Percentiles rank a stretch among this genome's conserved stretches.
These are phyloP conservation scores for Globisporangium radiosum DNA, from an alignment of 352 stramenopile genomes.

Conservation along the genomic window DNA sequence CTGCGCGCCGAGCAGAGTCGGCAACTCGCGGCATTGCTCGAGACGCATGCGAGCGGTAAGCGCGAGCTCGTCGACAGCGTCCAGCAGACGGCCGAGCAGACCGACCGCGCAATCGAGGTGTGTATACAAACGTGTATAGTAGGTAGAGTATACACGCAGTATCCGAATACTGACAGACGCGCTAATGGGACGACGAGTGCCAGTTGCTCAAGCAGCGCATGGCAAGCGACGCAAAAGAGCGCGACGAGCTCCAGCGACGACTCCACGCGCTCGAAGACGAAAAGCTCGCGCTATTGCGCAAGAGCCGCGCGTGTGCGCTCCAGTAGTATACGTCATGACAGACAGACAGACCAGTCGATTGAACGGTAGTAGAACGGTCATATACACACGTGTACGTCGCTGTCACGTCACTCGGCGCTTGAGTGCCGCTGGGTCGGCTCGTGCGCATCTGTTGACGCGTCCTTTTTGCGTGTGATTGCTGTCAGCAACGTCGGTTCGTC, in stretches of 20 bases:
- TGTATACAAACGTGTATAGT: neutral
- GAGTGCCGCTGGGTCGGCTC: neutral
- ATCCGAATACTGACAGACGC: too few relatives aligned
- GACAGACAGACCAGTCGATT: too few relatives aligned
- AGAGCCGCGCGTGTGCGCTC: constrained; percentile 43
- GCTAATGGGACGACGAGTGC: too few relatives aligned
- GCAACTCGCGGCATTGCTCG: constrained; percentile 26
- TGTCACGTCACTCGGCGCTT: neutral
- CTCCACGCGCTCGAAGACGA: constrained; percentile 46
- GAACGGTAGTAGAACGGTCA: neutral
- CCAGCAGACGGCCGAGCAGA: constrained; percentile 26
- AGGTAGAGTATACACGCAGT: too few relatives aligned
- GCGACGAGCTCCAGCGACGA: constrained; percentile 47
- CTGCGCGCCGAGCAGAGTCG: constrained; percentile 22
- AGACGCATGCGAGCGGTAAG: constrained; percentile 25
- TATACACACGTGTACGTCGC: neutral
- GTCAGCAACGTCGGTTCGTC: constrained; percentile 33
- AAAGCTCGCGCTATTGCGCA: constrained; percentile 46
- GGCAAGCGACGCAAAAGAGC: constrained; percentile 37
- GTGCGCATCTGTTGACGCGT: neutral
- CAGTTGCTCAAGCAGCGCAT: constrained; percentile 45
- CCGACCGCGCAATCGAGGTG: constrained; percentile 50
- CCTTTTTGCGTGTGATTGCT: constrained; percentile 54
- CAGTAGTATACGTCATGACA: constrained; percentile 23
- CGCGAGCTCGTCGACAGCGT: constrained; percentile 24